Conservation (phyloP, 768 basidiomycete genomes). For the Sporobolomyces pararoseus region DNA sequence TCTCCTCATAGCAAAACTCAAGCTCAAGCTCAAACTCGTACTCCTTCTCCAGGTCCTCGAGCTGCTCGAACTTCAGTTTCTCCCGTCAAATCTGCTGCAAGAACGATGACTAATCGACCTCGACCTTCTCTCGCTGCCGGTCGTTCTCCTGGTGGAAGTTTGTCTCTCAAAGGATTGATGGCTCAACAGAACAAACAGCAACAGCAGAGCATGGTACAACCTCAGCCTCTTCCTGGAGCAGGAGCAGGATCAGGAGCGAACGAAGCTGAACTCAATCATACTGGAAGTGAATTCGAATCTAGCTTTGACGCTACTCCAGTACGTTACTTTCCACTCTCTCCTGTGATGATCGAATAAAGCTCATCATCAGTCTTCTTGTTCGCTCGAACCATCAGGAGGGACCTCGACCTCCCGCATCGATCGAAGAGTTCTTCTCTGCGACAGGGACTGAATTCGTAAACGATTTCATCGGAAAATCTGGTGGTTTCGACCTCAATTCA, state of each 20-base stretch:
- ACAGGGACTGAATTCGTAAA: constrained; percentile 43
- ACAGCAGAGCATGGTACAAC: neutral
- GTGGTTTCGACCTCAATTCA: constrained; percentile 30
- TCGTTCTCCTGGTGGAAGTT: constrained; percentile 29
- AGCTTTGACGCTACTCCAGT: constrained; percentile 8
- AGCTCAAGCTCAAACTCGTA: neutral
- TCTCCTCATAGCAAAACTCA: neutral
- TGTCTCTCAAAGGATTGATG: constrained; percentile 24
- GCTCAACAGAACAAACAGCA: neutral
- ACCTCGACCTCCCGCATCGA: constrained; percentile 17
- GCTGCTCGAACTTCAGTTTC: neutral
- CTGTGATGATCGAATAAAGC: no score
- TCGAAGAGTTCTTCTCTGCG: constrained; percentile 42
- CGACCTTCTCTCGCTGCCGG: constrained; percentile 15
- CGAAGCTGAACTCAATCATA: constrained; percentile 7
- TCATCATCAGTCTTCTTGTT: no score
- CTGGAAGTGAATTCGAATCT: constrained; percentile 26
- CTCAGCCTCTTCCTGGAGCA: neutral
- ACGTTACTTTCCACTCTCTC: no score
- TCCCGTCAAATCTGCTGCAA: neutral
- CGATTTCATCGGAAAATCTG: constrained; percentile 33
- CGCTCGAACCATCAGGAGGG: no score
- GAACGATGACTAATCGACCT: neutral
- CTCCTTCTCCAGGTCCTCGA: neutral
- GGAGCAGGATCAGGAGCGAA: no score